Evolutionary conservation across 2,329 filamentous ascomycete species (phyloP).

Genomic region (Orbilia oligospora): DNA sequence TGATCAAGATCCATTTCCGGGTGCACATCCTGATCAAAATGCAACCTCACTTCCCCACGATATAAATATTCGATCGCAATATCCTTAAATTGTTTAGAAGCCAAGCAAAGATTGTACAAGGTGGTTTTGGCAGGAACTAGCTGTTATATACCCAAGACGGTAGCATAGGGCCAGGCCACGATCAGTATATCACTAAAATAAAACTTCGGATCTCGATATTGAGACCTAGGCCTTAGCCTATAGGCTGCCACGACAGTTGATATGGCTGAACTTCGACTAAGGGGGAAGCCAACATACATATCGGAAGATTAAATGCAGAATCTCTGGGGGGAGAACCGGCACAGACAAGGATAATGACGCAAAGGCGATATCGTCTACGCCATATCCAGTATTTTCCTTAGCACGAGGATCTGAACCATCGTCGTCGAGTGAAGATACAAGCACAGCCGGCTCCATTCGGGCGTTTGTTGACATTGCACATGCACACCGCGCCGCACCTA

Average conservation of each 20-base stretch:
- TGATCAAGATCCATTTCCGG: not conserved
- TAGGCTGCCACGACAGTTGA: not conserved
- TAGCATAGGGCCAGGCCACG: not conserved
- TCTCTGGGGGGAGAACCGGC: conserved; percentile 27
- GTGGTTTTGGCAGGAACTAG: conserved; percentile 14
- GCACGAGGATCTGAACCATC: too few species aligned
- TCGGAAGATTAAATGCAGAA: conserved; percentile 47
- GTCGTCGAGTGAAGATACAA: not conserved
- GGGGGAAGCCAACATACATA: conserved; percentile 20
- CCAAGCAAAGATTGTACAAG: conserved; percentile 26
- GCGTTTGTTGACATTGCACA: conserved; percentile 10
- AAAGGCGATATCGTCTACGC: not conserved
- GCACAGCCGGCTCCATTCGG: not conserved
- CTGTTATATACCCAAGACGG: conserved; percentile 3
- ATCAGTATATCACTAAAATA: not conserved
- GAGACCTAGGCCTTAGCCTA: not conserved
- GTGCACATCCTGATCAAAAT: conserved; percentile 8
- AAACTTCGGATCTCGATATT: not conserved
- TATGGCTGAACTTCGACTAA: not conserved
- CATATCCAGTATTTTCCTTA: too few species aligned
- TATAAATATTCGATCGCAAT: conserved; percentile 46
- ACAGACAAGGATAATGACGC: not conserved
- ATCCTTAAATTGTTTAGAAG: conserved; percentile 21
- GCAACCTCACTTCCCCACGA: conserved; percentile 22
- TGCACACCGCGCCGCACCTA: too few species aligned